phyloP scores from a whole-genome alignment of 768 basidiomycete species.

The Dacryopinax spathularia region DNA sequence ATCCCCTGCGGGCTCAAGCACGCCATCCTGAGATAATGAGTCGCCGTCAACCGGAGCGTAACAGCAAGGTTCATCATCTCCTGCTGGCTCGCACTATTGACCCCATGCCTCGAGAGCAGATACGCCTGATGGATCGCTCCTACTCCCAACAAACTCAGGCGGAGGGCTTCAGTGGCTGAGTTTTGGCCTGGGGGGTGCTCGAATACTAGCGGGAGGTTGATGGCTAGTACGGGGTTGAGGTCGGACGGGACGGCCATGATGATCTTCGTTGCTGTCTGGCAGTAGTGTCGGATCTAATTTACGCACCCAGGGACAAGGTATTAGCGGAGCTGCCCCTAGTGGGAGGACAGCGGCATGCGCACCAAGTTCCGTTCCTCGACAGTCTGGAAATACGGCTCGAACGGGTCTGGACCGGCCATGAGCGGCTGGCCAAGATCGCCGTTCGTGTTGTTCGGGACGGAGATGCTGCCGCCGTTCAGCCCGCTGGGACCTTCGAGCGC shows the following conservation, averaged over 20 bases:
- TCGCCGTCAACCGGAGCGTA: slow-evolving; percentile 25
- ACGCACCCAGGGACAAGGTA: too few species aligned
- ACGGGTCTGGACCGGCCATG: slow-evolving; percentile 10
- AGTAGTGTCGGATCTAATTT: slow-evolving; percentile 30
- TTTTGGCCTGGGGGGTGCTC: slow-evolving; percentile 23
- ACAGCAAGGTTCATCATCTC: slow-evolving; percentile 27
- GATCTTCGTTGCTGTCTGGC: slow-evolving; percentile 33
- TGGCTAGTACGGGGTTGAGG: slow-evolving; percentile 32
- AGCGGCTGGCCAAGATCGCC: background rate
- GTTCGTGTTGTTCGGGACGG: too few species aligned
- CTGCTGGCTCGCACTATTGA: slow-evolving; percentile 15
- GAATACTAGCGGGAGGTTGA: slow-evolving; percentile 31
- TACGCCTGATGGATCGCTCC: slow-evolving; percentile 30
- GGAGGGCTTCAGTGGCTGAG: slow-evolving; percentile 24
- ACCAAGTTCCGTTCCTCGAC: slow-evolving; percentile 15
- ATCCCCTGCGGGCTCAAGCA: slow-evolving; percentile 22
- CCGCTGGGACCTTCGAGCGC: background rate
- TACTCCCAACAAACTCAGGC: slow-evolving; percentile 28
- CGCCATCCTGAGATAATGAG: slow-evolving; percentile 23
- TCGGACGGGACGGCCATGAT: slow-evolving; percentile 32
- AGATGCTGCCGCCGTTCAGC: too few species aligned
- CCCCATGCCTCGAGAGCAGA: slow-evolving; percentile 16
- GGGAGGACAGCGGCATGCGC: background rate
- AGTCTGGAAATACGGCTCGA: slow-evolving; percentile 15
- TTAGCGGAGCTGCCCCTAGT: background rate